Evolutionary conservation across 1,139 yeast species (phyloP), one percentile per base, ranked within the genome.

Genomic region (Diutina mesorugosa): DNA sequence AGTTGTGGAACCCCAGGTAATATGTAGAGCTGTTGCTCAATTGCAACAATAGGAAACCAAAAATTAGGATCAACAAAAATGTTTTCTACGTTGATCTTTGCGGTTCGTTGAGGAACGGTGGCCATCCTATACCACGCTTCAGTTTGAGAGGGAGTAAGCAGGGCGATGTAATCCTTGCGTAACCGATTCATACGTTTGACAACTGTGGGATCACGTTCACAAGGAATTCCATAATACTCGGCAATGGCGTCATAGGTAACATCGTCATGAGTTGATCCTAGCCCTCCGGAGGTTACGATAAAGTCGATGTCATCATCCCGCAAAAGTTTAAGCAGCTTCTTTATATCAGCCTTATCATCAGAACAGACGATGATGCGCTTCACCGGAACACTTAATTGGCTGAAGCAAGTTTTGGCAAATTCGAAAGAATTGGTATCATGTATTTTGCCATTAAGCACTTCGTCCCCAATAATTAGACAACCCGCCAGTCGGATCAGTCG

Each of bases 191-290:
- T 88, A 59, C 83, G 72, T 2, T 70, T 74, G 21, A 80, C 84
- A 3, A 89, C 83, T 47, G 77, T 83, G 38, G 71, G 66, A 66
- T 89, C 85, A 21, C 85, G 65, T 50, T 67, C 68, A 58, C 84
- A 71, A 0, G 78, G 78, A 10, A 86, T 67, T 1, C 69, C 69
- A 63, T 76, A 89, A 26, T 87, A 86, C 60, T 77, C 78, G 1
- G 90, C 87, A 16, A 89, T 67, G 6, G 86, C 78, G 56, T 82
- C 83, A 67, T 90, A 89, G 0, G 96, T 88, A 58, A 89, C 85
- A 66, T 89, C 97, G 66, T 89, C 96, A 64, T 89, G 96, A 0
- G 96, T 90, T 3, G 95, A 88, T 0, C 97, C 97, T 60, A 90
- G 87, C 0, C 89, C 90, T 1, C 97, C 96, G 18, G 90, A 81